Evolutionary conservation across 2,329 filamentous ascomycete genomes (phyloP).

Genomic region (Aschersonia sp.): DNA sequence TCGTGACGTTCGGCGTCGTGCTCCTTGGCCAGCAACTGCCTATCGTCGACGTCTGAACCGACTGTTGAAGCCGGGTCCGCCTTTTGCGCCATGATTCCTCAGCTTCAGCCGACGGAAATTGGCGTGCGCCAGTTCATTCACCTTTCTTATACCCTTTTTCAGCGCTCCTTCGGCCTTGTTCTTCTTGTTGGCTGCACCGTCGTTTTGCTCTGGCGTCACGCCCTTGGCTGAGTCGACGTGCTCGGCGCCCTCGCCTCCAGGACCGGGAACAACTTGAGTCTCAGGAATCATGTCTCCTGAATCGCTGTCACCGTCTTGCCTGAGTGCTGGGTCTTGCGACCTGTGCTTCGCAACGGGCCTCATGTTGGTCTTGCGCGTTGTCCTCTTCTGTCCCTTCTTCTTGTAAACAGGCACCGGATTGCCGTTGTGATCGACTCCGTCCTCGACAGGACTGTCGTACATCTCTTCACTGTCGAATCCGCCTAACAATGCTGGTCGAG

Average conservation of each 20-base stretch:
- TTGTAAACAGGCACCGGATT: constrained; percentile 52
- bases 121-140: constrained; percentile 47
- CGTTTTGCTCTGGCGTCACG: not conserved
- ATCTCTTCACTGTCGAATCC: constrained; percentile 49
- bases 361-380: constrained; percentile 55
- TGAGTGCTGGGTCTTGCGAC: constrained; percentile 16
- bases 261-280: constrained; percentile 9
- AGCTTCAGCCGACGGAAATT: constrained; percentile 55
- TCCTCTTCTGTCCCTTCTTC: constrained; percentile 74
- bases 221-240: constrained; percentile 3
- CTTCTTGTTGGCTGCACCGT: constrained; percentile 8
- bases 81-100: constrained; percentile 46
- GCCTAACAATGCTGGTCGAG: constrained; percentile 31
- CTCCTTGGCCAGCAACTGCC: not conserved
- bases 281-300: constrained; percentile 20
- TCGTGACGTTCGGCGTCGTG: constrained; percentile 1
- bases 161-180: constrained; percentile 26
- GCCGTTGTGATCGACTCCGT: constrained; percentile 37
- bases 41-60: constrained; percentile 37
- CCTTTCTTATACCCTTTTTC: constrained; percentile 41
- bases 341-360: constrained; percentile 35
- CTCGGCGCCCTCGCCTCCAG: constrained; percentile 8
- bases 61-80: constrained; percentile 40
- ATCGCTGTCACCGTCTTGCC: constrained; percentile 13
- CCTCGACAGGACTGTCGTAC: constrained; percentile 41